Evolutionary conservation across 495 filamentous ascomycete species (phyloP), one percentile per base, ranked within the genome.

Genomic region (Aspergillus nanangensis): DNA sequence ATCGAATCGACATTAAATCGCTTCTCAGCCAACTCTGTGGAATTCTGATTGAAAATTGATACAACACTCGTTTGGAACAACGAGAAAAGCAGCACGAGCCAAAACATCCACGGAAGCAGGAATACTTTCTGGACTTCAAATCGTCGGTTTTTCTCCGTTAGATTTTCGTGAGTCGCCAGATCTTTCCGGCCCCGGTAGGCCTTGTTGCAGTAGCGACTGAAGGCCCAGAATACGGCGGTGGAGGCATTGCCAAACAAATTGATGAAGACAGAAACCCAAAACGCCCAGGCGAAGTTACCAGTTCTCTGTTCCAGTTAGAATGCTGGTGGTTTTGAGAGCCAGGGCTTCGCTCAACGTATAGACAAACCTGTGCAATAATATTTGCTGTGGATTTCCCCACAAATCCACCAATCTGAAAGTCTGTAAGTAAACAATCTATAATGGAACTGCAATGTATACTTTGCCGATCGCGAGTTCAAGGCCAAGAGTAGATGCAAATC

Each of bases 201-300:
- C 11, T 48, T 44, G 25, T 63, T 58, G 48, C 64, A 64, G 38
- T 67, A 69, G 18, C 58, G 53, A 18, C 47, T 71, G 56, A 72
- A 75, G 23, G 67, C 55, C 60, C 65, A 75, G 57, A 72, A 73
- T 3, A 57, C 44, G 0, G 45, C 57, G 0, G 64, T 72, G 3
- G 64, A 58, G 3, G 45, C 53, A 41, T 75, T 72, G 10, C 69
- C 72, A 50, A 73, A 73, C 1, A 75, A 40, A 35, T 75, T 72
- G 65, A 75, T 73, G 56, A 75, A 72, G 0, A 72, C 71, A 0
- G 71, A 61, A 0, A 57, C 69, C 68, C 69, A 75, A 38, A 67
- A 73, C 4, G 63, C 60, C 70, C 70, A 75, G 29, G 63, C 63
- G 23, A 73, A 73, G 45, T 75, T 62, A 0, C 68, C 71, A 3